Percentiles rank a stretch among this genome's conserved stretches.
These are phyloP conservation scores for Clonostachys sp. DNA, from an alignment of 2,329 filamentous ascomycete genomes.

Conservation along the genomic window DNA sequence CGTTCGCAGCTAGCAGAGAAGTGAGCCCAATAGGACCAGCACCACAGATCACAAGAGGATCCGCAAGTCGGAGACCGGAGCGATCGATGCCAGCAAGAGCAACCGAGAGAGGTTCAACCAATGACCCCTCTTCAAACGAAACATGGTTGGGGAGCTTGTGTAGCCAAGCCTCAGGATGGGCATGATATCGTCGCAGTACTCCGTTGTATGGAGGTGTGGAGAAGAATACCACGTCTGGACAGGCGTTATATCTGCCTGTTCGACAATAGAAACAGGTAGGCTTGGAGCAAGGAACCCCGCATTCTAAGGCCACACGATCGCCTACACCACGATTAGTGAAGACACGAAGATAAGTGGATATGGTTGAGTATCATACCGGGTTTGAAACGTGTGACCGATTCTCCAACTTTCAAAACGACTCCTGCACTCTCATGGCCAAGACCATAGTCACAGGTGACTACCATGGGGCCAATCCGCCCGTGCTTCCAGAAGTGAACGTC, in stretches of 20 bases:
- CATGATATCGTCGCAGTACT: slow-evolving; percentile 52
- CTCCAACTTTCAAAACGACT: slow-evolving; percentile 51
- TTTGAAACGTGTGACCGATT: slow-evolving; percentile 46
- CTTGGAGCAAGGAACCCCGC: slow-evolving; percentile 53
- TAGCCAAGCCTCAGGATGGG: slow-evolving; percentile 52
- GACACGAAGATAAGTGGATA: background rate
- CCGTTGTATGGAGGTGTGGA: slow-evolving; percentile 52
- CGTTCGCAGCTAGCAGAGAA: slow-evolving; percentile 50
- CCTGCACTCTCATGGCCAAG: slow-evolving; percentile 63
- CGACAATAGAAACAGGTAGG: slow-evolving; percentile 47
- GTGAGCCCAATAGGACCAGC: slow-evolving; percentile 62
- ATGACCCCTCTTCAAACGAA: slow-evolving; percentile 52
- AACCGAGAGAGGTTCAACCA: slow-evolving; percentile 61
- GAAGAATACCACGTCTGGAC: slow-evolving; percentile 55
- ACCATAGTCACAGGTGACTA: slow-evolving; percentile 59
- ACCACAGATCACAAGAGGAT: slow-evolving; percentile 52
- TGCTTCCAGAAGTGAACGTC: slow-evolving; percentile 67
- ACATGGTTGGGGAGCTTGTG: slow-evolving; percentile 51
- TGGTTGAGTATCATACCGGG: slow-evolving; percentile 21
- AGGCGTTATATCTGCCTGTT: slow-evolving; percentile 56
- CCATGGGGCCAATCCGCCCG: slow-evolving; percentile 57
- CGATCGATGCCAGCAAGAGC: slow-evolving; percentile 55
- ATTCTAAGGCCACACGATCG: slow-evolving; percentile 60
- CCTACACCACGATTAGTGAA: slow-evolving; percentile 20
- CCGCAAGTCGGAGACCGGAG: slow-evolving; percentile 48